Evolutionary conservation across 225 moss, liverwort and hornwort genomes (phyloP).

Genomic region (Physcomitrellopsis africana): DNA sequence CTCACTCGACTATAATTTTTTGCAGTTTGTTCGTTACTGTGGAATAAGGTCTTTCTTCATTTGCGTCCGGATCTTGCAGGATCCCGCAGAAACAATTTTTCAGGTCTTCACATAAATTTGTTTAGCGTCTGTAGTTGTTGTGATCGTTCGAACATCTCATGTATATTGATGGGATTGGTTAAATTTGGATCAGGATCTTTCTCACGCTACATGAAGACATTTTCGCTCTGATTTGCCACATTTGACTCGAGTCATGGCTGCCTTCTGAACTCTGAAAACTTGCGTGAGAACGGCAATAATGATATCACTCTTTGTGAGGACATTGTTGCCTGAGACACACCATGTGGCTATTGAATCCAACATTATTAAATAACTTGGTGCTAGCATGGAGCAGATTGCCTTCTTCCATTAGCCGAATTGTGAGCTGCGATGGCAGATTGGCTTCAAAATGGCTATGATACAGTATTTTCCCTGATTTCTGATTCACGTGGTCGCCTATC

Average conservation of each 20-base stretch:
- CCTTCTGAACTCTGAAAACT: conserved; percentile 54
- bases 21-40: background rate
- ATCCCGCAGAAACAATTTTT: background rate
- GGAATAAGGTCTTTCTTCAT: conserved; percentile 2
- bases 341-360: conserved; percentile 11
- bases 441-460: conserved; percentile 81
- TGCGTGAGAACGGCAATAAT: conserved; percentile 46
- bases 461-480: conserved; percentile 24
- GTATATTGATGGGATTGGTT: background rate
- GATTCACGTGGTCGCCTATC: conserved; percentile 20
- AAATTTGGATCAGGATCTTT: conserved; percentile 62
- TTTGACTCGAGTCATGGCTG: conserved; percentile 64
- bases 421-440: conserved; percentile 90
- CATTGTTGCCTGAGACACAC: conserved; percentile 48
- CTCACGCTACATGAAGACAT: conserved; percentile 79
- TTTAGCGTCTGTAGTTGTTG: background rate
- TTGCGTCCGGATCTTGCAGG: background rate
- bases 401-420: conserved; percentile 78
- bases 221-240: conserved; percentile 70
- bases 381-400: conserved; percentile 69
- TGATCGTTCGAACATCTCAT: conserved; percentile 10
- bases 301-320: conserved; percentile 67
- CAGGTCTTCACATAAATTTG: background rate
- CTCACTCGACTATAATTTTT: background rate
- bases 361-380: conserved; percentile 22